These are phyloP conservation scores for Exutisphaerella laricina DNA, from an alignment of 2,329 filamentous ascomycete genomes.

Conservation along the genomic window DNA sequence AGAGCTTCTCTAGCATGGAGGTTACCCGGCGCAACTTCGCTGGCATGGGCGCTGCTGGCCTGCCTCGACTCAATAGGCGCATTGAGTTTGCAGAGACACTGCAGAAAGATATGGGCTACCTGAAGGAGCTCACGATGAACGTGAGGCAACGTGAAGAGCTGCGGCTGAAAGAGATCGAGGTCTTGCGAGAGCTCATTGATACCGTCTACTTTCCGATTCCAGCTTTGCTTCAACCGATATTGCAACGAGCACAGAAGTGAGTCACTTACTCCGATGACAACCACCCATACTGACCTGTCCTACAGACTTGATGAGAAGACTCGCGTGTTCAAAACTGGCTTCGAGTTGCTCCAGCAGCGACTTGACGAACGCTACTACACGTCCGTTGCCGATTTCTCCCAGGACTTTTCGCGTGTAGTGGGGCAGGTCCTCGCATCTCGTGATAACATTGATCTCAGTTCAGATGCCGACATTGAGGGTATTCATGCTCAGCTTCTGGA, in stretches of 20 bases:
- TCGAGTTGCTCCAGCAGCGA: constrained; percentile 49
- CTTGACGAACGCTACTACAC: constrained; percentile 54
- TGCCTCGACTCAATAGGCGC: constrained; percentile 68
- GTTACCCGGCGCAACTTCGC: constrained; percentile 91
- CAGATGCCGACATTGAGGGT: constrained; percentile 27
- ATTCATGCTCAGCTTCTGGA: constrained; percentile 40
- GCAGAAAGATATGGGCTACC: constrained; percentile 68
- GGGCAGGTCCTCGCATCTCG: constrained; percentile 44
- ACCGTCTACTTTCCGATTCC: constrained; percentile 87
- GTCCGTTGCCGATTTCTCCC: constrained; percentile 56
- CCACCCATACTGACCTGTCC: constrained; percentile 36
- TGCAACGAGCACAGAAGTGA: constrained; percentile 77
- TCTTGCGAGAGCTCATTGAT: constrained; percentile 75
- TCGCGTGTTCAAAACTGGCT: constrained; percentile 49
- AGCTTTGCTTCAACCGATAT: constrained; percentile 66
- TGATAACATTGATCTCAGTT: constrained; percentile 23
- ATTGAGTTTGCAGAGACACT: constrained; percentile 82
- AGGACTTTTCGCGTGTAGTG: constrained; percentile 53
- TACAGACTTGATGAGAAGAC: constrained; percentile 55
- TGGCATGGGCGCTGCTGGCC: constrained; percentile 84
- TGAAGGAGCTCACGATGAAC: constrained; percentile 64
- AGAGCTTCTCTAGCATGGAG: constrained; percentile 96
- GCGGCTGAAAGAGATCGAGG: constrained; percentile 70
- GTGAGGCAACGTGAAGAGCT: constrained; percentile 69
- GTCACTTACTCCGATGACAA: constrained; percentile 37